phyloP scores from a whole-genome alignment of 2,329 filamentous ascomycete genomes.

The Claviceps sp. region DNA sequence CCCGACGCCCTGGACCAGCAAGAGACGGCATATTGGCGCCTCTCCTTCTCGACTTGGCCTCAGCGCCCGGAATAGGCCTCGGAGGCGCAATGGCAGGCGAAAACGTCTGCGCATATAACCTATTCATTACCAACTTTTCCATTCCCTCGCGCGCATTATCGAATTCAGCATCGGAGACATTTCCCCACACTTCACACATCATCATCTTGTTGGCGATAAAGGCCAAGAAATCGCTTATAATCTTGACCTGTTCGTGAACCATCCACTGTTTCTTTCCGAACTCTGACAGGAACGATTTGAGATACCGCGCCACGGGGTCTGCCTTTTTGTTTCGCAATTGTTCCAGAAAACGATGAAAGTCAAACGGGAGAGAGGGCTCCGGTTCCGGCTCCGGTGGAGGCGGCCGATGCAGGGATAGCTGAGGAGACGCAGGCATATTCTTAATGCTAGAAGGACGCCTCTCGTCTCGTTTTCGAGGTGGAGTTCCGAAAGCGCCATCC shows the following conservation, averaged over 20 bases:
- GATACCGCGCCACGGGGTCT: slow-evolving; percentile 91
- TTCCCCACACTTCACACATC: slow-evolving; percentile 89
- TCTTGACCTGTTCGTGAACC: slow-evolving; percentile 98
- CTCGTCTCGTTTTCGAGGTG: slow-evolving; percentile 24
- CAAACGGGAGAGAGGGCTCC: slow-evolving; percentile 79
- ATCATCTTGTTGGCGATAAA: slow-evolving; percentile 99
- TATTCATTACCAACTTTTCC: slow-evolving; percentile 99
- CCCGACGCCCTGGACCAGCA: slow-evolving; percentile 70
- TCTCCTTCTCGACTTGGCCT: slow-evolving; percentile 54
- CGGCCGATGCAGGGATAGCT: slow-evolving; percentile 41
- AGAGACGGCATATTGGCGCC: slow-evolving; percentile 44
- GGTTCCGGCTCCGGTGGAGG: slow-evolving; percentile 62
- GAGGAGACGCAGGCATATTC: slow-evolving; percentile 30
- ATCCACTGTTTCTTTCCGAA: slow-evolving; percentile 98
- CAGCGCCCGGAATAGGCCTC: slow-evolving; percentile 55
- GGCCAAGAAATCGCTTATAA: slow-evolving; percentile 87
- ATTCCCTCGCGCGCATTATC: slow-evolving; percentile 97
- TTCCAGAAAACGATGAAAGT: slow-evolving; percentile 94
- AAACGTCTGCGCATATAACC: slow-evolving; percentile 89
- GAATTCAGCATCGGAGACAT: slow-evolving; percentile 91
- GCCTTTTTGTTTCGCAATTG: slow-evolving; percentile 92
- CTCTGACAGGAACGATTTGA: slow-evolving; percentile 86
- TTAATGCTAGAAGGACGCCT: slow-evolving; percentile 15
- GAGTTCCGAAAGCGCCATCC: slow-evolving; percentile 33
- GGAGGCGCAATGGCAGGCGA: slow-evolving; percentile 82